A percentile compares a stretch with the other conserved stretches of the same genome.
Conservation (phyloP, 2,329 filamentous ascomycete genomes). For the Talaromyces sp. region DNA sequence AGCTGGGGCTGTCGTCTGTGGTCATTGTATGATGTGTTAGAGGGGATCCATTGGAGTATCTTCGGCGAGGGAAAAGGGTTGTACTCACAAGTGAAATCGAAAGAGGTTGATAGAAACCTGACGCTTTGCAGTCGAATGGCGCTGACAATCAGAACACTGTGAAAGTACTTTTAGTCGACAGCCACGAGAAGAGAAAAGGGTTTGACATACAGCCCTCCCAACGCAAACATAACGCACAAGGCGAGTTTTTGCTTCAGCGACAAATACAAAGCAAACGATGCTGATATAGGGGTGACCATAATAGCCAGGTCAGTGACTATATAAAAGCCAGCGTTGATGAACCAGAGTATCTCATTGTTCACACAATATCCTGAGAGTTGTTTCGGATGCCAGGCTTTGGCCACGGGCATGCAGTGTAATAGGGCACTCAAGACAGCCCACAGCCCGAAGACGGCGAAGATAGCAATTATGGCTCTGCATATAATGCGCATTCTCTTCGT, state of each 20-base stretch:
- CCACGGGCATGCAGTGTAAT: constrained; percentile 30
- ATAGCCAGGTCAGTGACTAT: constrained; percentile 41
- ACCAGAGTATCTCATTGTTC: constrained; percentile 35
- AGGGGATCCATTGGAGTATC: not conserved
- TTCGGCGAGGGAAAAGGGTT: not conserved
- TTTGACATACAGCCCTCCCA: constrained; percentile 30
- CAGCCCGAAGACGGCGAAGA: constrained; percentile 28
- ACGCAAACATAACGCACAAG: constrained; percentile 37
- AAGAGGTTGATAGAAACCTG: constrained; percentile 26
- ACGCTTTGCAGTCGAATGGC: constrained; percentile 27
- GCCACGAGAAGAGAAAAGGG: constrained; percentile 16
- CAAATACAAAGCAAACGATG: constrained; percentile 34
- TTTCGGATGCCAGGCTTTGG: constrained; percentile 28
- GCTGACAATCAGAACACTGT: constrained; percentile 22
- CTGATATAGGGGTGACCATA: constrained; percentile 41
- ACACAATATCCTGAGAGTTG: constrained; percentile 29
- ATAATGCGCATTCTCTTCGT: constrained; percentile 27
- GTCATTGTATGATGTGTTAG: constrained; percentile 1
- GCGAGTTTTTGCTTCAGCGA: constrained; percentile 37
- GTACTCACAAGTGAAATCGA: constrained; percentile 28
- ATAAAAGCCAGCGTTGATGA: constrained; percentile 39
- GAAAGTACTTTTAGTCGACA: constrained; percentile 11
- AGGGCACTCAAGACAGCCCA: constrained; percentile 32
- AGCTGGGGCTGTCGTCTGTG: constrained; percentile 28
- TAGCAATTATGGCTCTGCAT: constrained; percentile 32